Base-by-base conservation (phyloP, 768 basidiomycete genomes). In the Pleurotus cornucopiae region DNA sequence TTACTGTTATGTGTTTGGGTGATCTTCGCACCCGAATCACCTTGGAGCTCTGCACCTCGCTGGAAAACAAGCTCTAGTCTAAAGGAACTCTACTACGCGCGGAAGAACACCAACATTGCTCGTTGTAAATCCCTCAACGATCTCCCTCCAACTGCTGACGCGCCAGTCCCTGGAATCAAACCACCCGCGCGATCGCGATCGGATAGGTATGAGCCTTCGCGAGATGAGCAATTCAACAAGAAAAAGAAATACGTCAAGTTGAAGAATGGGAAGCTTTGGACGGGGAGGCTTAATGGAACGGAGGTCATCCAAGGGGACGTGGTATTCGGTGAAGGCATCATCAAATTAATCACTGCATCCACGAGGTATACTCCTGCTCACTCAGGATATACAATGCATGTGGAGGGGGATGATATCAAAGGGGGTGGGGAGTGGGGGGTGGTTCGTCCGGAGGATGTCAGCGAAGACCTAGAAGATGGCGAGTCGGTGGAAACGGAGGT, bases 251-350 rank as follows among this genome's bases (percentile, higher is more conserved):
- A 16, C 69, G 66, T 69, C 51, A 60, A n/a, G 3, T 9, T 94
- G 30, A 76, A 71, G 57, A 90, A 93, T 64, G 89, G 84, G 7
- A 83, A 80, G 4, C 78, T 93, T 25, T 94, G 91, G 91, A 91
- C 90, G 2, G 91, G 89, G 0, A 68, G 71, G 6, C 61, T 75
- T 7, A 71, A 79, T 30, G 89, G 89, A 0, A 70, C 69, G 4
- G 80, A 88, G 60, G 64, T 85, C 6, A 59, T 86, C 7, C 69
- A 70, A n/a, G 84, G 83, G 0, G 83, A 85, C 52, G 65, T 93
- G 2, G 69, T 86, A 0, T 64, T 93, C 12, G 79, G 86, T 57
- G 73, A 79, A 49, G 90, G 91, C 0, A 52, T 92, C 13, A 77
- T 92, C 58, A 71, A 78, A 48, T 34, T 9, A 34, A 34, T 34